phyloP scores from a whole-genome alignment of 331 rosid species.

The Ulmus americana region DNA sequence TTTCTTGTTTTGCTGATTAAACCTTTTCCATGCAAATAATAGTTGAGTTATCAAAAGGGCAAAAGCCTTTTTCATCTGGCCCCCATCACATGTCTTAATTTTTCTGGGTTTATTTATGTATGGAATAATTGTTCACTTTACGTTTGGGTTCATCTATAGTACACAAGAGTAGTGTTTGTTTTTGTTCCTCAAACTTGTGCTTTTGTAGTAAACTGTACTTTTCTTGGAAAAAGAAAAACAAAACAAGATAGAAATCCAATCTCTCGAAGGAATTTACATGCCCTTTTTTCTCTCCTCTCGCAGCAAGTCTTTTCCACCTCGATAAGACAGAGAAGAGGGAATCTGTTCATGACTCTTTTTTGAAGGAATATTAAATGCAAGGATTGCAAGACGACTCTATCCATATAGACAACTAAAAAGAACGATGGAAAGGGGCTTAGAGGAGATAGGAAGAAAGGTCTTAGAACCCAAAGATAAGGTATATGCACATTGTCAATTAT shows the following conservation, averaged over 20 bases:
- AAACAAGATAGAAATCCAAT: too few species aligned
- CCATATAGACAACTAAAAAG: background rate
- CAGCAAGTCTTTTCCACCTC: background rate
- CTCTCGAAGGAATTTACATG: too few species aligned
- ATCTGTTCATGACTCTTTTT: conserved; percentile 2
- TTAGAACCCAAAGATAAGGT: conserved; percentile 9
- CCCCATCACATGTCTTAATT: conserved; percentile 1
- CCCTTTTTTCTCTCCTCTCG: too few species aligned
- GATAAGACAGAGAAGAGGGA: background rate
- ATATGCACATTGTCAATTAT: background rate
- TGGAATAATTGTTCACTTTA: too few species aligned
- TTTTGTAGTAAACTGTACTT: too few species aligned
- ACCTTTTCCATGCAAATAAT: background rate
- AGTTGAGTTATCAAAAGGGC: background rate
- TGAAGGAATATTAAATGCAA: background rate
- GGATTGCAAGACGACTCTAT: background rate
- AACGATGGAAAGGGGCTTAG: background rate
- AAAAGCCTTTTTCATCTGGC: background rate
- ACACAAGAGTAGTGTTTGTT: too few species aligned
- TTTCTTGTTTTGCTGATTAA: background rate
- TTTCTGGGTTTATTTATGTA: background rate
- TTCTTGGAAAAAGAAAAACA: too few species aligned
- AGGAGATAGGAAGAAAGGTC: background rate
- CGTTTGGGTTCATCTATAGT: too few species aligned
- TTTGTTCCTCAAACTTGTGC: too few species aligned